Conservation (phyloP, 768 basidiomycete genomes). For the Daedaleopsis nitida region DNA sequence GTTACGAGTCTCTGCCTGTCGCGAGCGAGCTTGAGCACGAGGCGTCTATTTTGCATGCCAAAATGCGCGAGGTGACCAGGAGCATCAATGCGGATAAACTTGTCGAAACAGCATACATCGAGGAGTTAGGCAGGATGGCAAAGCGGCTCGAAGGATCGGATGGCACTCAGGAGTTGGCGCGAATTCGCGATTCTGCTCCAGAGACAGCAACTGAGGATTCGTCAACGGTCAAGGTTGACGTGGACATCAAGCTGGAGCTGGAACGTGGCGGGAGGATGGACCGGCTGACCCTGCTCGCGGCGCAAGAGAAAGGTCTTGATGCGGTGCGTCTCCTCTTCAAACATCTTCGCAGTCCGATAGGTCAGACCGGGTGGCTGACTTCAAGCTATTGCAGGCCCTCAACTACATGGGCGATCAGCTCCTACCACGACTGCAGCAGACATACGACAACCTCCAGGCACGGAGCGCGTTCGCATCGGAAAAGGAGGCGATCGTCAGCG, state of each 20-base stretch:
- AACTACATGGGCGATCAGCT: constrained; percentile 11
- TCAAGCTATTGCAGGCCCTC: neutral
- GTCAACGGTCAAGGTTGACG: neutral
- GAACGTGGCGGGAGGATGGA: constrained; percentile 37
- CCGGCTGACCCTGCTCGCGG: constrained; percentile 29
- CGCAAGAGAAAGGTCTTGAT: constrained; percentile 28
- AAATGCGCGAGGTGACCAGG: neutral
- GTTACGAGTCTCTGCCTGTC: constrained; percentile 1
- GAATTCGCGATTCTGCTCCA: neutral
- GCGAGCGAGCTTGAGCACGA: constrained; percentile 7
- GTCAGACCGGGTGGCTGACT: no score
- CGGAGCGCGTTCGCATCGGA: constrained; percentile 25
- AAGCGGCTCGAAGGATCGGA: neutral
- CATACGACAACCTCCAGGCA: constrained; percentile 28
- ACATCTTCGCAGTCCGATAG: no score
- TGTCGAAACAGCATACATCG: constrained; percentile 1
- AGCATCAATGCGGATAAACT: neutral
- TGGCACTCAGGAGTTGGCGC: neutral
- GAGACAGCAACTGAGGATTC: neutral
- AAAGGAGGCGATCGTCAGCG: constrained; percentile 35
- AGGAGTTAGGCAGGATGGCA: constrained; percentile 9
- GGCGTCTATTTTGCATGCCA: neutral
- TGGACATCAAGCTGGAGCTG: constrained; percentile 29
- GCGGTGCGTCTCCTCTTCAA: constrained; percentile 19
- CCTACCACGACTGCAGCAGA: constrained; percentile 25